Base-by-base conservation (phyloP, 768 basidiomycete genomes). In the Paxillus involutus region DNA sequence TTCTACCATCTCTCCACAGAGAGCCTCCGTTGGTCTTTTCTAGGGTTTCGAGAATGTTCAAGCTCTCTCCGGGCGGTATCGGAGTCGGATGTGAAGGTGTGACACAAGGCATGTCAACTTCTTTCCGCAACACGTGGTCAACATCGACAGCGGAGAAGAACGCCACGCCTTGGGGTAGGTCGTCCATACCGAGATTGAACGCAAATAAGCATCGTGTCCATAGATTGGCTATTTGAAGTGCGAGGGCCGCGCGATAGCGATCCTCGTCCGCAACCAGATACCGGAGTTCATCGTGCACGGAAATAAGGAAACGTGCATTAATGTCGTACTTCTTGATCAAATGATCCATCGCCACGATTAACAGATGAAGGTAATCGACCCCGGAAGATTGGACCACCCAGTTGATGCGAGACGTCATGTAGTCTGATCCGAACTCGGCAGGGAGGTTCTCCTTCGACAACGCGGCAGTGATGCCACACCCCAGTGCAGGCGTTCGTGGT, bases 321-420 rank as follows among this genome's bases (percentile, higher is more conserved):
- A 98, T 97, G 59, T 81, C 73, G 73, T 95, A 98, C 50, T 83
- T 86, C 43, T 72, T 69, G 52, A 88, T 85, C 36, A 99, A 82
- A 67, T 96, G 80, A 56, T 94, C 84, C 95, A 98, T 98, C 6
- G 93, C 83, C 44, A 95, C 92, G 63, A 99, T 93, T 55, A 98
- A 82, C 37, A 99, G 84, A 64, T 99, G 97, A 9, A 98, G 86
- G 66, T 99, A 98, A 70, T 98, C 97, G 41, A 98, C 96, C 4
- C 96, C 97, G 0, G 94, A 97, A 4, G 95, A 98, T 64, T 98
- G 97, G 6, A 98, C 97, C 46, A 95, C 97, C 97, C 97, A 98
- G 66, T 99, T 99, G 75, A 98, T 95, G 41, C 97, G 84, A 6
- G 94, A 97, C 0, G 97, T 89, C 80, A 98, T 88, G 69, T 91